These are phyloP conservation scores for Penicillium sp. DNA, from an alignment of 2,329 filamentous ascomycete genomes.

Conservation along the genomic window DNA sequence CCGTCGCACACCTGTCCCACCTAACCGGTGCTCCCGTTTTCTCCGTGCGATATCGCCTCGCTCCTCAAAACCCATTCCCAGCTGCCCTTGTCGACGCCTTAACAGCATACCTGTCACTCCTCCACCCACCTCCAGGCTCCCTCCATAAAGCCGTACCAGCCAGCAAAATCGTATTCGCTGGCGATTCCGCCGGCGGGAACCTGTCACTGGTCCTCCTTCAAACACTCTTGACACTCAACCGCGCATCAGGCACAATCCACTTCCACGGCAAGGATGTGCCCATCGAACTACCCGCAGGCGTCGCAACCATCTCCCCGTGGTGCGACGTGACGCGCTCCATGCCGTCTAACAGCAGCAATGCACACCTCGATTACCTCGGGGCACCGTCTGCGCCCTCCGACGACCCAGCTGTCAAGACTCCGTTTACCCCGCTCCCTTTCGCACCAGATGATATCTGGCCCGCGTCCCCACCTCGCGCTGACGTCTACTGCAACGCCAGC, in stretches of 20 bases:
- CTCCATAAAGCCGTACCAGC: conserved; percentile 43
- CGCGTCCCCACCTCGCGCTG: conserved; percentile 40
- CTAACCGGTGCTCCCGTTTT: conserved; percentile 40
- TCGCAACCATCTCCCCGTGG: conserved; percentile 42
- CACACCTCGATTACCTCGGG: conserved; percentile 41
- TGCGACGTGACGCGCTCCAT: conserved; percentile 43
- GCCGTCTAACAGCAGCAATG: conserved; percentile 39
- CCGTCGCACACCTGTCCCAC: conserved; percentile 39
- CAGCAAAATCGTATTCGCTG: conserved; percentile 45
- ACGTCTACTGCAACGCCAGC: conserved; percentile 41
- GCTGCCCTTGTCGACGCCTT: conserved; percentile 47
- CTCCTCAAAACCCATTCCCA: conserved; percentile 49
- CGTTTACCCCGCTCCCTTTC: conserved; percentile 27
- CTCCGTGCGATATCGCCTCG: conserved; percentile 48
- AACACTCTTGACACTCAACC: conserved; percentile 42
- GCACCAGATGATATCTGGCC: conserved; percentile 42
- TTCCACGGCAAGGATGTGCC: conserved; percentile 43
- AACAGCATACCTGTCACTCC: conserved; percentile 47
- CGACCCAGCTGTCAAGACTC: conserved; percentile 5
- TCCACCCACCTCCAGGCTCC: conserved; percentile 44
- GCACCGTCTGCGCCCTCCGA: conserved; percentile 27
- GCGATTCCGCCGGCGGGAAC: conserved; percentile 48
- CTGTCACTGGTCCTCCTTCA: conserved; percentile 42
- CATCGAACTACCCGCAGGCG: conserved; percentile 42
- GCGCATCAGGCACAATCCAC: conserved; percentile 32